phyloP scores from a whole-genome alignment of 345 rosid species.

The Salix viminalis region DNA sequence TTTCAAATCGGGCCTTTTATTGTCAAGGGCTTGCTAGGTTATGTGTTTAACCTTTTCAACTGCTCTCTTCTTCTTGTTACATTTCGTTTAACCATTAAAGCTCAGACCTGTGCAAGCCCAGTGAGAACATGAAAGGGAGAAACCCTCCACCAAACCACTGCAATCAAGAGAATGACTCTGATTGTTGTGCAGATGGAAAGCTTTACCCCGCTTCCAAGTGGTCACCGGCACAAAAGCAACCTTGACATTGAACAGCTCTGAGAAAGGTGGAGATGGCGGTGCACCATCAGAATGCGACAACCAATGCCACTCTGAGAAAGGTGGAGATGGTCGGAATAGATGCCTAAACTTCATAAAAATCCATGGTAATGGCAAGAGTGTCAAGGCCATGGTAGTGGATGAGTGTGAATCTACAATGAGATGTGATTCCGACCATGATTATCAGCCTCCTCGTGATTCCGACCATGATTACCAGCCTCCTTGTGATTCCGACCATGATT shows the following conservation, averaged over 20 bases:
- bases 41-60: neutral
- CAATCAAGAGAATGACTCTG: constrained; percentile 1
- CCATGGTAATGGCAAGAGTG: neutral
- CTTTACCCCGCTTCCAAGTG: constrained; percentile 13
- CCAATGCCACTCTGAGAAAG: neutral
- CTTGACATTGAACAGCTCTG: constrained; percentile 7
- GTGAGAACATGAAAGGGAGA: neutral
- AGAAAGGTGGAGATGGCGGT: constrained; percentile 11
- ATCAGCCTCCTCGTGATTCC: neutral
- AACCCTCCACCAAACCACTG: neutral
- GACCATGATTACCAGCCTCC: constrained; percentile 16
- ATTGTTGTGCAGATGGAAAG: constrained; percentile 18
- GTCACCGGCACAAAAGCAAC: constrained; percentile 25
- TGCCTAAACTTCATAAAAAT: constrained; percentile 4
- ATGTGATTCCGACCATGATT: neutral
- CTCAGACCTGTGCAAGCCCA: neutral
- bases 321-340: neutral
- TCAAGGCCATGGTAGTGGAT: constrained; percentile 6
- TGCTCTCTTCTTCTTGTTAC: neutral
- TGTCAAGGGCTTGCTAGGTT: too few relatives aligned
- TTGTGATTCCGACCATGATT: constrained; percentile 12
- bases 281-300: constrained; percentile 10
- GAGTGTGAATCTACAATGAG: constrained; percentile 12
- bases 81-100: neutral
- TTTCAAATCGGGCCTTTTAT: too few relatives aligned